A percentile compares a stretch with the other conserved stretches of the same genome.
phyloP scores from a whole-genome alignment of 2,329 filamentous ascomycete species.

The Karstenula rhodostoma region DNA sequence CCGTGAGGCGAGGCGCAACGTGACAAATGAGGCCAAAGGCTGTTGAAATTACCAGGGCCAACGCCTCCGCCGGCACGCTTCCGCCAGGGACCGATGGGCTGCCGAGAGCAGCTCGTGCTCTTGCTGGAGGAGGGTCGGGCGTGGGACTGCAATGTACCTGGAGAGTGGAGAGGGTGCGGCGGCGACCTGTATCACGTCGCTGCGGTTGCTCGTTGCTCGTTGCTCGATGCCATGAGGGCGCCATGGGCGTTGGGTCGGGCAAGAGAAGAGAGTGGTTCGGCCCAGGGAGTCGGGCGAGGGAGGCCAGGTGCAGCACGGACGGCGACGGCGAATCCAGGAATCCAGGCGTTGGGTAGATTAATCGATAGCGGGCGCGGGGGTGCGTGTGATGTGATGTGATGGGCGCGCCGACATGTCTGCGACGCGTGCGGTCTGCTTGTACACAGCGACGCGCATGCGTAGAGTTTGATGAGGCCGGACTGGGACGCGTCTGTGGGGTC shows the following conservation, averaged over 20 bases:
- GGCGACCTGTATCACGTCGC: slow-evolving; percentile 4
- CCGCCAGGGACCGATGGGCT: neutral
- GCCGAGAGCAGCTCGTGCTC: neutral
- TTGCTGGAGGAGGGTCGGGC: neutral
- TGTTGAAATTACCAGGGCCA: slow-evolving; percentile 11
- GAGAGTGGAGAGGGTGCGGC: neutral
- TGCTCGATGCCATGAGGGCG: slow-evolving; percentile 5
- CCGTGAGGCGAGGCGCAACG: neutral
- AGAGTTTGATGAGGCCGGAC: neutral
- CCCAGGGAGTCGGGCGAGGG: slow-evolving; percentile 4
- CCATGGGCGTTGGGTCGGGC: neutral
- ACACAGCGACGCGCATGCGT: neutral
- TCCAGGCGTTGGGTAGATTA: neutral
- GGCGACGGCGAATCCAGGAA: neutral
- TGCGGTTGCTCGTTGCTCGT: neutral
- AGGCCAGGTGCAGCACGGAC: slow-evolving; percentile 3
- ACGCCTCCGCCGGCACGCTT: slow-evolving; percentile 11
- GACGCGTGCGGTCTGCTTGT: slow-evolving; percentile 1
- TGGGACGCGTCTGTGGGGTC: neutral
- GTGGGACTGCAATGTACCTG: neutral
- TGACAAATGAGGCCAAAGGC: neutral
- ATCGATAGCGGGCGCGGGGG: slow-evolving; percentile 6
- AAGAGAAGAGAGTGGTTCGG: slow-evolving; percentile 7
- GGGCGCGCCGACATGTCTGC: neutral
- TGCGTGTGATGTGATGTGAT: neutral